These are phyloP conservation scores for Daldinia eschscholtzii DNA, from an alignment of 2,329 filamentous ascomycete genomes.

Conservation along the genomic window DNA sequence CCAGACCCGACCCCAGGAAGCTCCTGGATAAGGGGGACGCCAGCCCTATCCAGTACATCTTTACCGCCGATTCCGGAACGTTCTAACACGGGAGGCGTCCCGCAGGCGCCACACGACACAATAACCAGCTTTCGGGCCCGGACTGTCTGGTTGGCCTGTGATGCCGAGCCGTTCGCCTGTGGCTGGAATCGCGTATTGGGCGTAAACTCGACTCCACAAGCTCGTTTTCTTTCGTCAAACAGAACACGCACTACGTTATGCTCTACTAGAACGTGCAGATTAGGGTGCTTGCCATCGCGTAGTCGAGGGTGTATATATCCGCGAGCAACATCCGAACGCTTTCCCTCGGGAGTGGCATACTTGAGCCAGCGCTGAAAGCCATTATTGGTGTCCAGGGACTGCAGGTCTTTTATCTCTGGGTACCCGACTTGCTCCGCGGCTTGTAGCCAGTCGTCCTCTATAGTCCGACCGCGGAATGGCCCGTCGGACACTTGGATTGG, in stretches of 20 bases:
- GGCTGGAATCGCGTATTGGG: constrained; percentile 47
- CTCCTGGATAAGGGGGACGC: constrained; percentile 63
- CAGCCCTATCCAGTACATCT: constrained; percentile 57
- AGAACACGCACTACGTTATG: constrained; percentile 60
- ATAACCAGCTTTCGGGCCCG: constrained; percentile 68
- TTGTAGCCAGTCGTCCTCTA: constrained; percentile 61
- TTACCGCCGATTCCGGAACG: constrained; percentile 71
- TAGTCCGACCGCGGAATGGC: constrained; percentile 55
- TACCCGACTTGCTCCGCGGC: constrained; percentile 61
- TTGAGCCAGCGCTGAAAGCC: constrained; percentile 50
- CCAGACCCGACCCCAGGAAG: constrained; percentile 63
- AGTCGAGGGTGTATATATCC: constrained; percentile 49
- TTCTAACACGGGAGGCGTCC: constrained; percentile 69
- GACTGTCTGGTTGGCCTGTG: constrained; percentile 53
- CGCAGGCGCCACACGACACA: constrained; percentile 62
- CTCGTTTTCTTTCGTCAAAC: constrained; percentile 65
- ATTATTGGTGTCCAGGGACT: constrained; percentile 59
- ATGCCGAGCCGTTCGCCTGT: constrained; percentile 49
- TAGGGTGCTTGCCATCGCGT: constrained; percentile 49
- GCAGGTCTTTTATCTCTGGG: constrained; percentile 62
- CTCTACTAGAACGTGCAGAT: constrained; percentile 52
- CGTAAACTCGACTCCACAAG: constrained; percentile 67
- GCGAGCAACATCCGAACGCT: constrained; percentile 49
- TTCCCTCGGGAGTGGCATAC: constrained; percentile 48
- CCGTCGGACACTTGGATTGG: constrained; percentile 64